Base-by-base conservation (phyloP, 441 rosid species). In the Arabidopsis lyrata region DNA sequence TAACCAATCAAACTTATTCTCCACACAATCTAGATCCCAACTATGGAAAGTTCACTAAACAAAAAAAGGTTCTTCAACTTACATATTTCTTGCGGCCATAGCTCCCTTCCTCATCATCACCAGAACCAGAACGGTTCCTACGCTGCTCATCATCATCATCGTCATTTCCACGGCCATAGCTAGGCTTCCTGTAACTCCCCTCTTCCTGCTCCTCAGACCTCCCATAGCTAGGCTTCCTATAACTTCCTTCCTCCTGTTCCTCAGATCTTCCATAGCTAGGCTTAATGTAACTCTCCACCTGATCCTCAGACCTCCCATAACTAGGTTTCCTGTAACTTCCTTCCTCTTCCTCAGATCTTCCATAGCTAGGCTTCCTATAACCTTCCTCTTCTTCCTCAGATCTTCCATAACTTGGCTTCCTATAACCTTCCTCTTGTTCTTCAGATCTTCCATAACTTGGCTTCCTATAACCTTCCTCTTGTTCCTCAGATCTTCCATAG, bases 41-140 rank as follows among this genome's bases (percentile, higher is more conserved):
- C 0, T 15, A 53, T 13, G 18, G 18, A 53, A 16, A 32, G 12
- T 44, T 13, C 13, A 52, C 18, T 18, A 36, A 68, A 8, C 20
- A 1, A 54, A 29, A n/a, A n/a, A n/a, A n/a, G n/a, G n/a, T n/a
- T n/a, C 2, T 41, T 32, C 0, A 56, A 57, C 76, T 67, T 38
- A 74, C 70, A 74, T 74, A 75, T 68, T 86, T 88, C 88, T 87
- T 86, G 80, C 90, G 90, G 54, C 88, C 92, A 80, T 83, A 81
- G 84, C 88, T 74, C 72, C 79, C 86, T 68, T 84, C 86, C 24
- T 77, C 88, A 58, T 71, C 75, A 72, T 70, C 76, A 64, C 70
- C 78, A 50, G 66, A 65, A 70, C 69, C 77, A 38, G 67, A 66
- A 72, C 76, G 77, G 73, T 77, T 54, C 73, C 77, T 71, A 5